Evolutionary conservation across 1,284 basidiomycete species (phyloP), one percentile per base, ranked within the genome.

Genomic region (Takashimella koratensis): DNA sequence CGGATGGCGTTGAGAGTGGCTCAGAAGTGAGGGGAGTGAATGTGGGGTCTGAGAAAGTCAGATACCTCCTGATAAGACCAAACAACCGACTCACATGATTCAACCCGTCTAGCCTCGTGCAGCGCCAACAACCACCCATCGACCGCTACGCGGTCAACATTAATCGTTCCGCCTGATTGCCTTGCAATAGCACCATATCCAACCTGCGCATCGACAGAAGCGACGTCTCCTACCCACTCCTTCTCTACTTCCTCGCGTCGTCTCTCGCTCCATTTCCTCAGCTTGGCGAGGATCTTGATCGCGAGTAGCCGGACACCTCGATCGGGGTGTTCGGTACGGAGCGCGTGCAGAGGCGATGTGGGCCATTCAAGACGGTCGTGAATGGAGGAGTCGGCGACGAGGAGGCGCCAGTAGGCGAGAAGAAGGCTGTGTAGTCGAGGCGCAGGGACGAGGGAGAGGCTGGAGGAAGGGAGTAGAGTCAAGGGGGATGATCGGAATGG

Each of bases 71-170:
- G 40, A 45, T 19, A 20, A 19, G 5, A 12, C 43, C 26, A 26
- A 71, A 43, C 85, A 73, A n/a, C 73, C 74, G 53, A 82, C 79
- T 57, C 85, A 79, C 51, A 73, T n/a, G 80, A 76, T 52, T 78
- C 74, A 2, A 90, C 74, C 52, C 90, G 79, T 58, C 82, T 76
- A 8, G 78, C 70, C 67, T 94, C 90, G 21, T 85, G 59, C 2
- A 84, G 72, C 3, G 88, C 86, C 56, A 93, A 70, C 39, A 91
- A 71, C 90, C 89, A 92, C 4, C 86, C 88, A 70, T 92, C 88
- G 11, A 84, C 73, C 39, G 74, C 63, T 11, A 76, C 69, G 19
- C 56, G 62, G 36, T 66, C 73, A 5, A 78, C 46, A 47, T 66
- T 51, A 30, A 57, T 54, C 4, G 48, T 59, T 13, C 56, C 58